phyloP scores from a whole-genome alignment of 2,329 filamentous ascomycete species.

The Rhynchosporium graminicola region DNA sequence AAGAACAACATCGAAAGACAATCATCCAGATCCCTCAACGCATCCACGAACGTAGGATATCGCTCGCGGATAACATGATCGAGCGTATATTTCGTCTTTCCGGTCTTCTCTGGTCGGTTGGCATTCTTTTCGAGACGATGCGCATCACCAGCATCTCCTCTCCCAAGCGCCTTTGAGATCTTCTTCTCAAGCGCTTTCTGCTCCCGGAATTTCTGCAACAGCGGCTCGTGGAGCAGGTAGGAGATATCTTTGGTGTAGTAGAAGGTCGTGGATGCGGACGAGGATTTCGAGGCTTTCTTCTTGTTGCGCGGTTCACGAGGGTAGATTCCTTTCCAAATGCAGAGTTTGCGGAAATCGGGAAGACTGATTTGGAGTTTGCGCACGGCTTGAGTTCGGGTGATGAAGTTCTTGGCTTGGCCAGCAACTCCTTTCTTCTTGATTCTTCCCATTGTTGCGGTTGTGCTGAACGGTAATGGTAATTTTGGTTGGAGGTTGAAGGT shows the following conservation, averaged over 20 bases:
- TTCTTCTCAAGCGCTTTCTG: slow-evolving; percentile 98
- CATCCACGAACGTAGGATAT: slow-evolving; percentile 95
- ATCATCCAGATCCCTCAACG: slow-evolving; percentile 92
- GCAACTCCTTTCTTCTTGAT: slow-evolving; percentile 88
- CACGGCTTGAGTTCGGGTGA: slow-evolving; percentile 94
- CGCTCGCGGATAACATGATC: slow-evolving; percentile 98
- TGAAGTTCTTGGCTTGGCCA: slow-evolving; percentile 96
- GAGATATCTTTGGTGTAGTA: slow-evolving; percentile 94
- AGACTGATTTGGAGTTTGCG: slow-evolving; percentile 97
- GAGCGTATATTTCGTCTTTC: slow-evolving; percentile 85
- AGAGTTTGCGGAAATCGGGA: slow-evolving; percentile 95
- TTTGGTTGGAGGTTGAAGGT: not conserved
- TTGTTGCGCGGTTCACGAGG: slow-evolving; percentile 94
- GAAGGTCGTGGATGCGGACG: slow-evolving; percentile 90
- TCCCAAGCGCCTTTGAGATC: slow-evolving; percentile 87
- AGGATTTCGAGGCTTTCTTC: slow-evolving; percentile 93
- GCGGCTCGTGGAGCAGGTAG: slow-evolving; percentile 94
- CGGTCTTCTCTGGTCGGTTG: slow-evolving; percentile 82
- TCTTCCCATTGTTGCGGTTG: slow-evolving; percentile 58
- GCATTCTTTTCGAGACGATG: slow-evolving; percentile 85
- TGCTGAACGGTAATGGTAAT: not conserved
- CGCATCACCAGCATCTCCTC: slow-evolving; percentile 88
- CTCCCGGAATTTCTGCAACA: slow-evolving; percentile 92
- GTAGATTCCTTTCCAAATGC: slow-evolving; percentile 99
- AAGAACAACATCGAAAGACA: slow-evolving; percentile 96